Base-by-base conservation (phyloP, 140 eudicot genomes). In the Oenanthe javanica region DNA sequence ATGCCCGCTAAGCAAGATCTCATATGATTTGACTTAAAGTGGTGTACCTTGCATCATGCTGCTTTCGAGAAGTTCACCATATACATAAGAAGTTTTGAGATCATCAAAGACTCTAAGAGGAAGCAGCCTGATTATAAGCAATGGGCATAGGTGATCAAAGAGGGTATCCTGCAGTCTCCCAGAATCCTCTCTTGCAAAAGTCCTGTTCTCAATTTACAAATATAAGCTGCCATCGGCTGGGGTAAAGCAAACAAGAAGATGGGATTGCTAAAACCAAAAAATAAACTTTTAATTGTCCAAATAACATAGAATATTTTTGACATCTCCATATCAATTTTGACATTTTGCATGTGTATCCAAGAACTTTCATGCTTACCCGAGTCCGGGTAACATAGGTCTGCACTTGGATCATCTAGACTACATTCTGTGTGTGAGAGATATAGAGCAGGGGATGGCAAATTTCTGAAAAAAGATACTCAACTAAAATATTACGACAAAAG, bases 41-140 rank as follows among this genome's bases (percentile, higher is more conserved):
- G 59, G 80, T 55, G 73, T 73, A 85, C 80, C 87, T 51, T 79
- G 77, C 71, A 67, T 72, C 61, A 77, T 57, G 51, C 63, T 77
- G 79, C 71, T 69, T 66, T 42, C 48, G 25, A 40, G 83, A 87
- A 76, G 77, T 78, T 89, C 86, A 54, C 91, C 96, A 90, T 94
- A 94, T 63, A 90, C 88, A 72, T 80, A 72, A 27, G 85, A 67
- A 47, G 91, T 88, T 75, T 86, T 81, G 78, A 90, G 91, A 86
- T 91, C 86, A 72, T 91, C 83, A 55, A 94, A 94, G 78, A 91
- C 94, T 81, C 85, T 88, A 63, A 90, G 84, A 2, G 96, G 98
- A 76, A 94, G 96, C 81, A 94, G 86, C 82, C 89, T 87, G 81
- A 94, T 86, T n/a, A 94, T 77, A 72, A 94, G 96, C 73, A 94